Base-by-base conservation (phyloP, 345 rosid species). In the Brassica incana region DNA sequence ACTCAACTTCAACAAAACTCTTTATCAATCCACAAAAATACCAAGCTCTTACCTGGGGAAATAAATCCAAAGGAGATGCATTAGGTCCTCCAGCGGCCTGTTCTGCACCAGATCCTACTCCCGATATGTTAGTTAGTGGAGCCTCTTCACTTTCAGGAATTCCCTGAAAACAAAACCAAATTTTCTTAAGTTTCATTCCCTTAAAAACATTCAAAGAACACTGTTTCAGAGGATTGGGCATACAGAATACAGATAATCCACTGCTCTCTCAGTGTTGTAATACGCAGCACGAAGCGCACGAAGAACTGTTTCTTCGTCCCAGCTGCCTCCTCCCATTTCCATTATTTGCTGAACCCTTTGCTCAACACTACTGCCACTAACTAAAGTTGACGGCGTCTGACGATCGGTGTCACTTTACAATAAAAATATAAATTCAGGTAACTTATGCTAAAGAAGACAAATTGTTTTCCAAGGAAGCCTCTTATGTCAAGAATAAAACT, bases 231-330 rank as follows among this genome's bases (percentile, higher is more conserved):
- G 36, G 48, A 67, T 54, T 23, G 25, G 72, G 70, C 88, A 69
- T 89, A 95, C 99, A 67, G 97, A 88, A 77, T 93, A 95, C 36
- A 95, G 78, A 83, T 95, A 95, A 84, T 95, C 99, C 77, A 95
- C 97, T 23, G 99, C 99, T 74, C 99, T 84, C 89, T 95, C 99
- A 18, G 97, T 97, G 75, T 95, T 95, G 83, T 93, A 93, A 82
- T 91, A 95, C 64, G 99, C 97, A 35, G 99, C 99, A 82, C 93
- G 94, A 83, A 95, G 97, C 65, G 99, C 99, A 56, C 95, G 90
- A 63, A 85, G 77, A 81, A 95, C 98, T 33, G 92, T 91, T 79
- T 95, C 98, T 88, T 90, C 90, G 84, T 90, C 98, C 99, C 99
- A 95, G 50, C 71, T 88, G 65, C 99, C 99, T 58, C 96, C 99